These are phyloP conservation scores for Voacanga thouarsii DNA, from an alignment of 257 asterid genomes.

Conservation along the genomic window DNA sequence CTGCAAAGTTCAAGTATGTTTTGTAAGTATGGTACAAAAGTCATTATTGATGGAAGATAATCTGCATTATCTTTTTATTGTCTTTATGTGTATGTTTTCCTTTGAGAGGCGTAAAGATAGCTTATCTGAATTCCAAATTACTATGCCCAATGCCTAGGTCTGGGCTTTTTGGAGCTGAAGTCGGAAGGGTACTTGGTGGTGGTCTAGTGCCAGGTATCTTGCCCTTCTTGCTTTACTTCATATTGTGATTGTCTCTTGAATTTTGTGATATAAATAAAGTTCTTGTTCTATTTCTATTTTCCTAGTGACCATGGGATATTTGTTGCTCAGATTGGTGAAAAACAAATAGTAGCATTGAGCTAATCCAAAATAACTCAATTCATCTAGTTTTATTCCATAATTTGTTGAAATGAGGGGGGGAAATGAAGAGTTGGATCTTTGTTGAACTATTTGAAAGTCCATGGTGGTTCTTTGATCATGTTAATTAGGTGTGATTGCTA, in stretches of 20 bases:
- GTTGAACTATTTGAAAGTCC: not conserved
- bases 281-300: not conserved
- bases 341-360: not conserved
- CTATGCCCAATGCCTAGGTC: conserved; percentile 35
- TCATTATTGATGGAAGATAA: not conserved
- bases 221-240: not conserved
- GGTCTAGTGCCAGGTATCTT: conserved; percentile 87
- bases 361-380: not conserved
- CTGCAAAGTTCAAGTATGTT: not conserved
- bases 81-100: not conserved
- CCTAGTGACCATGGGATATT: not conserved
- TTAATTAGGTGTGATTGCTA: not conserved
- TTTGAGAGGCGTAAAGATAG: not conserved
- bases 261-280: conserved; percentile 2
- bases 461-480: not conserved
- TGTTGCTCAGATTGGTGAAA: not conserved
- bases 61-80: not conserved
- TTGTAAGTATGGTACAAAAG: not conserved
- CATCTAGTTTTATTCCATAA: not conserved
- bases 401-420: not conserved
- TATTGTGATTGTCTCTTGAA: conserved; percentile 1
- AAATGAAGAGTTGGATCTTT: not conserved
- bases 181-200: conserved; percentile 96
- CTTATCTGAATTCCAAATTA: conserved; percentile 3
- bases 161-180: conserved; percentile 90